phyloP scores from a whole-genome alignment of 2,329 filamentous ascomycete species.

The Aspergillus novoparasiticus region DNA sequence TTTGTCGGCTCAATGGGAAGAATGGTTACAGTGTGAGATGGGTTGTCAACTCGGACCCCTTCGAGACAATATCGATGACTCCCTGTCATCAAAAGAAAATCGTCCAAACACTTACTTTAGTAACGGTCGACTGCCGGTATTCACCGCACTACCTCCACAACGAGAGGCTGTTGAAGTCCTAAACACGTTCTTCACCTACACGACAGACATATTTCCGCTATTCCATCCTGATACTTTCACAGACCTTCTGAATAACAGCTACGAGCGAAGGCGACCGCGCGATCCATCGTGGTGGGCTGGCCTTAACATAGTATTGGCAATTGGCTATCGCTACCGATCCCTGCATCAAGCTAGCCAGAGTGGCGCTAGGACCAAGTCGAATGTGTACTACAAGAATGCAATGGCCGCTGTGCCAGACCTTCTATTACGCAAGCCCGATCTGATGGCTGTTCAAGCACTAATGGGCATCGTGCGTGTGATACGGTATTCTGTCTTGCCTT shows the following conservation, averaged over 20 bases:
- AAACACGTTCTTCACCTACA: background rate
- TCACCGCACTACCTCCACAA: background rate
- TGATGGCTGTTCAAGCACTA: background rate
- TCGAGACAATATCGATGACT: background rate
- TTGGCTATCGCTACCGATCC: background rate
- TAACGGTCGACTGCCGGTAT: background rate
- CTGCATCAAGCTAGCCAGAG: background rate
- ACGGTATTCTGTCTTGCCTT: background rate
- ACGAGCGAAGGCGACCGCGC: background rate
- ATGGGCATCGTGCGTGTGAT: background rate
- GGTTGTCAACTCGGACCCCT: background rate
- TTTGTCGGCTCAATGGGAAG: background rate
- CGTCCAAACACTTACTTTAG: background rate
- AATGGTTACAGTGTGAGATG: background rate
- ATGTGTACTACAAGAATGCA: background rate
- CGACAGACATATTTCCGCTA: background rate
- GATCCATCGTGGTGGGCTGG: background rate
- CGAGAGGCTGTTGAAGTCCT: background rate
- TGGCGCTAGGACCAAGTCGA: background rate
- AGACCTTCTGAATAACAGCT: background rate
- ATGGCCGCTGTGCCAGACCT: background rate
- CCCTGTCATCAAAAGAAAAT: background rate
- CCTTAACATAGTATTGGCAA: background rate
- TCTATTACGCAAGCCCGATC: background rate
- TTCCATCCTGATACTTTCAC: background rate